These are phyloP conservation scores for Candida orba DNA, from an alignment of 805 yeast species.

Conservation along the genomic window DNA sequence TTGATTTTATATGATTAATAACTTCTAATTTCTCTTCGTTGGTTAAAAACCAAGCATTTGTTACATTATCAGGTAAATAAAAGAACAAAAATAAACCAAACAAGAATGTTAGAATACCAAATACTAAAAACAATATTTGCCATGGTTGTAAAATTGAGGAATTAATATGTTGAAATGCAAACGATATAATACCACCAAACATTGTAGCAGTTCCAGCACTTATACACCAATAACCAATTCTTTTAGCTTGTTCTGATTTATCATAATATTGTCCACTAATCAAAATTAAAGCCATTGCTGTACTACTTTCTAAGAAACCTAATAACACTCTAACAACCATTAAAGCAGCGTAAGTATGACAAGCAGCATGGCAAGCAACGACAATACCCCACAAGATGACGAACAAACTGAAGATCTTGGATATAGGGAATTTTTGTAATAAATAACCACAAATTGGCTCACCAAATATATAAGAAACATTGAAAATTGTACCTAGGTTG, in stretches of 20 bases:
- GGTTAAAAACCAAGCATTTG: slow-evolving; percentile 25
- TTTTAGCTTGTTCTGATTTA: slow-evolving; percentile 40
- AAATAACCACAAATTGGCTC: slow-evolving; percentile 39
- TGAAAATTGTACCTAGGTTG: slow-evolving; percentile 45
- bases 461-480: slow-evolving; percentile 43
- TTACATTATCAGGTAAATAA: slow-evolving; percentile 44
- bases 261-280: slow-evolving; percentile 55
- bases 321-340: slow-evolving; percentile 44
- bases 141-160: slow-evolving; percentile 37
- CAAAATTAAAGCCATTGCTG: slow-evolving; percentile 46
- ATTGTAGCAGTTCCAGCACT: slow-evolving; percentile 43
- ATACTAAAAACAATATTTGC: slow-evolving; percentile 50
- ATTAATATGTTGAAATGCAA: slow-evolving; percentile 45
- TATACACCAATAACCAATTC: slow-evolving; percentile 49
- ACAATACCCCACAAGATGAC: slow-evolving; percentile 46
- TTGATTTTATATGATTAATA: slow-evolving; percentile 33
- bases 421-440: slow-evolving; percentile 45
- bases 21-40: slow-evolving; percentile 32
- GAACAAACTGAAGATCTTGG: slow-evolving; percentile 38
- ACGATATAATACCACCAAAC: slow-evolving; percentile 38
- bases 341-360: slow-evolving; percentile 42
- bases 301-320: slow-evolving; percentile 47
- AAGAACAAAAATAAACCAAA: slow-evolving; percentile 39
- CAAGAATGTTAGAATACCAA: slow-evolving; percentile 43
- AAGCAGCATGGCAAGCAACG: slow-evolving; percentile 40